These are phyloP conservation scores for Excoecaria agallocha DNA, from an alignment of 345 rosid genomes.

Conservation along the genomic window DNA sequence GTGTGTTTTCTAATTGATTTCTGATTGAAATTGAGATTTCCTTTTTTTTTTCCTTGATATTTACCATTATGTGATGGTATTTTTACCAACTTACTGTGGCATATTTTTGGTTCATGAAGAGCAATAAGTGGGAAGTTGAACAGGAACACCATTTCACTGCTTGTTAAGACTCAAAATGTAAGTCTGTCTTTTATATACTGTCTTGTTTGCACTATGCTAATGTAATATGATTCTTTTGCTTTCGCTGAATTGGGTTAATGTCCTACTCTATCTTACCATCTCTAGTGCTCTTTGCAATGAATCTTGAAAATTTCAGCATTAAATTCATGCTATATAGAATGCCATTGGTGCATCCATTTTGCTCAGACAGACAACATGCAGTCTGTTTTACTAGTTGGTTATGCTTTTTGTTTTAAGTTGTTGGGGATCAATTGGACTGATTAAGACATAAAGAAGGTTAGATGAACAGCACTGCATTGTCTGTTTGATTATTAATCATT, in stretches of 20 bases:
- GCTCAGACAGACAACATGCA: neutral
- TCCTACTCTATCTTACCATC: no score
- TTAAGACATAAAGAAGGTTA: no score
- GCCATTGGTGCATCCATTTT: neutral
- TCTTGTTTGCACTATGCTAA: neutral
- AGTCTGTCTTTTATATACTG: slow-evolving; percentile 29
- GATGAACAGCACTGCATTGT: neutral
- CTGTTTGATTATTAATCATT: neutral
- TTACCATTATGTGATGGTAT: neutral
- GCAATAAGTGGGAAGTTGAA: slow-evolving; percentile 96
- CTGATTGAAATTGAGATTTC: neutral
- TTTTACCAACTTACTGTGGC: slow-evolving; percentile 22
- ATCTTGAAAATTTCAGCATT: neutral
- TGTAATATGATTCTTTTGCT: neutral
- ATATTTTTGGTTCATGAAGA: slow-evolving; percentile 41
- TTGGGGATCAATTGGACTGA: neutral
- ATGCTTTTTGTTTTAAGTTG: neutral
- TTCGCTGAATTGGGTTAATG: neutral
- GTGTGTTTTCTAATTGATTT: slow-evolving; percentile 32
- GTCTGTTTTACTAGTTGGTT: neutral
- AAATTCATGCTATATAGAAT: neutral
- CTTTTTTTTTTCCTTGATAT: neutral
- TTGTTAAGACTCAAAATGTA: slow-evolving; percentile 86
- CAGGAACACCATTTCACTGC: slow-evolving; percentile 78
- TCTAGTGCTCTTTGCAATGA: neutral